Base-by-base conservation (phyloP, 768 basidiomycete species). In the Gymnopilus dilepis region DNA sequence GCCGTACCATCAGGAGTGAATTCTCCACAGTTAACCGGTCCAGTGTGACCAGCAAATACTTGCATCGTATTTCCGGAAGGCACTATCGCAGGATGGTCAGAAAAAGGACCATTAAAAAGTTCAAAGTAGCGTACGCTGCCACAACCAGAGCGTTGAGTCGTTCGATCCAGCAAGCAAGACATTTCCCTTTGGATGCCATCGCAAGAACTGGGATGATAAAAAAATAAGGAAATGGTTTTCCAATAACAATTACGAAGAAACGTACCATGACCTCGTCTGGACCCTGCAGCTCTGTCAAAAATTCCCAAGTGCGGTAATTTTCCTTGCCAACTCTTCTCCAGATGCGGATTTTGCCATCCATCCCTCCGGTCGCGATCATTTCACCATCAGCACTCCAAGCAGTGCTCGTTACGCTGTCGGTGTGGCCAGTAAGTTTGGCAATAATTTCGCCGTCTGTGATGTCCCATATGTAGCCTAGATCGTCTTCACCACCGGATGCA, bases 41-140 rank as follows among this genome's bases (percentile, higher is more conserved):
- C 86, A 0, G 86, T 87, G 75, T 99, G 97, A 0, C 94, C 94
- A 1, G 93, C 91, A 67, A 99, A 94, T 7, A 99, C 96, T 70
- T 95, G 92, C 91, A 99, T 96, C 54, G 90, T 96, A 65, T 86
- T 91, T 42, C 97, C 97, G 6, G 91, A 92, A 2, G 97, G 97
- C 28, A 99, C 97, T 98, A 72, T 8, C 17, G 37, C 24, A 11
- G 6, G 47, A 56, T n/a, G 33, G 57, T 13, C n/a, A 47, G 5
- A 22, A 28, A 21, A 40, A 64, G 55, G 28, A 21, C 38, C 41
- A 24, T 50, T 45, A 21, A 48, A 53, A 47, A 19, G 50, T 28
- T 31, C 1, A 22, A 22, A 31, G 56, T 19, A n/a, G 76, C 90
- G 67, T 74, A 97, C 97, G 78, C 80, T 98, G 94, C 95, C 95